These are phyloP conservation scores for Panaeolus cyanescens DNA, from an alignment of 768 basidiomycete genomes.

Conservation along the genomic window DNA sequence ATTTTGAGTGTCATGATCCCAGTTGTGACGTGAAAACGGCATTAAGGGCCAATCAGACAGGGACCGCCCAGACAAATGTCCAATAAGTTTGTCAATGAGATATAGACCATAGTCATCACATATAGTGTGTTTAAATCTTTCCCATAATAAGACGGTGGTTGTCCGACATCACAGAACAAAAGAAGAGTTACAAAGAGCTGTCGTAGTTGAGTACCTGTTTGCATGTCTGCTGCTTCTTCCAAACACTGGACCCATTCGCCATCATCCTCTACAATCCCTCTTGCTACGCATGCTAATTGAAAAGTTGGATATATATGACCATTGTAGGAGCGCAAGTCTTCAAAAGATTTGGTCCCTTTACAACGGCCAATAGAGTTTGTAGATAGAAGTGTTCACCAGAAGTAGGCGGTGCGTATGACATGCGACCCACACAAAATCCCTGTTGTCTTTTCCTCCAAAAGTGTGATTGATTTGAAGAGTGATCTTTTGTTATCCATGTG, in stretches of 20 bases:
- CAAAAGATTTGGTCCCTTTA: slow-evolving; percentile 35
- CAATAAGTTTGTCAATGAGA: slow-evolving; percentile 26
- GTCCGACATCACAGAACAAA: slow-evolving; percentile 26
- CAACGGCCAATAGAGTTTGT: slow-evolving; percentile 36
- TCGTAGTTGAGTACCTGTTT: slow-evolving; percentile 34
- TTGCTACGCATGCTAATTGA: slow-evolving; percentile 39
- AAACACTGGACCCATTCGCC: slow-evolving; percentile 48
- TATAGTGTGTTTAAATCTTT: slow-evolving; percentile 28
- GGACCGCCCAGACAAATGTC: slow-evolving; percentile 21
- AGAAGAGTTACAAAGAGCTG: slow-evolving; percentile 40
- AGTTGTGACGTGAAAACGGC: slow-evolving; percentile 29
- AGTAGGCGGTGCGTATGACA: slow-evolving; percentile 39
- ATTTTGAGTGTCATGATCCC: slow-evolving; percentile 25
- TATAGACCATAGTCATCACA: slow-evolving; percentile 48
- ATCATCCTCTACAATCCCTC: slow-evolving; percentile 48
- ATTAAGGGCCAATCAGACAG: slow-evolving; percentile 29
- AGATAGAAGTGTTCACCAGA: slow-evolving; percentile 43
- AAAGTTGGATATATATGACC: slow-evolving; percentile 29
- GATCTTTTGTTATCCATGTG: slow-evolving; percentile 5
- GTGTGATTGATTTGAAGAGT: too few relatives aligned
- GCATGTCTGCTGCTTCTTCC: slow-evolving; percentile 39
- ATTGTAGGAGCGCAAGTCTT: slow-evolving; percentile 22
- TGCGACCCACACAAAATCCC: slow-evolving; percentile 38
- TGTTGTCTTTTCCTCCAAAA: too few relatives aligned
- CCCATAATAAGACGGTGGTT: slow-evolving; percentile 37